Percentiles rank a stretch among this genome's conserved stretches.
Evolutionary conservation across 345 rosid genomes (phyloP).

Genomic region (Cardamine occulta): DNA sequence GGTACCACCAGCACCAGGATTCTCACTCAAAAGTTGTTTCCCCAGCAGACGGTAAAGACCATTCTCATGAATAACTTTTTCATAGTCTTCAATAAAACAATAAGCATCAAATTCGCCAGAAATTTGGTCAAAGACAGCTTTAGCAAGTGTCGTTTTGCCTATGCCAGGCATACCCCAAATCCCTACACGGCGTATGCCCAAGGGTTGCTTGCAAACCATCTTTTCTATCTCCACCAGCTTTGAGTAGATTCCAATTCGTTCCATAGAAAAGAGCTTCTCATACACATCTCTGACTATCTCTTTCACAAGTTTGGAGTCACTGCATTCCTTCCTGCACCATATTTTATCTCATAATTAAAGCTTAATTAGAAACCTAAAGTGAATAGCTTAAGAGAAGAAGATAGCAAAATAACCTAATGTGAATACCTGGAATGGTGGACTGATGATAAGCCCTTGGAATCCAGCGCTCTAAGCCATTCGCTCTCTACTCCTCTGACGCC

Average conservation of each 20-base stretch:
- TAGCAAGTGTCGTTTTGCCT: constrained; percentile 27
- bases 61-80: background rate
- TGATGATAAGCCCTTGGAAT: too few species aligned
- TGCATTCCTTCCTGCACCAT: background rate
- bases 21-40: background rate
- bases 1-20: background rate
- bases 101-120: background rate
- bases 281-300: constrained; percentile 1
- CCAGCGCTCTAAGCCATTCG: too few species aligned
- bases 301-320: constrained; percentile 27
- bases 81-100: constrained; percentile 10
- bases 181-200: background rate
- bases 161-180: constrained; percentile 33
- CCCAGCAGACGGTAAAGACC: background rate
- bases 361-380: too few species aligned
- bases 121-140: constrained; percentile 19
- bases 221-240: constrained; percentile 14
- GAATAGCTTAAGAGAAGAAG: too few species aligned
- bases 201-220: background rate
- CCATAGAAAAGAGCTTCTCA: background rate
- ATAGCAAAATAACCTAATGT: too few species aligned
- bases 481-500: too few species aligned
- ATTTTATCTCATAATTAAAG: background rate
- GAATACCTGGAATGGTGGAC: too few species aligned
- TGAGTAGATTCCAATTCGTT: background rate